Base-by-base conservation (phyloP, 345 rosid species). In the Ceriops decandra region DNA sequence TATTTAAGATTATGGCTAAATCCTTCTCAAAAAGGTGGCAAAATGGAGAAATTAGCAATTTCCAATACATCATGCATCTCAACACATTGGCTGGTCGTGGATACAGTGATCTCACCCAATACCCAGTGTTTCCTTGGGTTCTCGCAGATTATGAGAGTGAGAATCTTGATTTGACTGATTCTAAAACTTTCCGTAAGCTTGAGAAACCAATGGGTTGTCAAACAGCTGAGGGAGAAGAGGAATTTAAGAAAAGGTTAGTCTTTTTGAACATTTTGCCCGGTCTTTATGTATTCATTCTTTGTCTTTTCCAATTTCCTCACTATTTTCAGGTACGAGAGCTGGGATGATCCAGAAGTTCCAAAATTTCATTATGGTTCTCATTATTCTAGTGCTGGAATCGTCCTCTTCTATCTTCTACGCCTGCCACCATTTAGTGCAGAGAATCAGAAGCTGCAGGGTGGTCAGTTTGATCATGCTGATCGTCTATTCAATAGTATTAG, bases 171-270 rank as follows among this genome's bases (percentile, higher is more conserved):
- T 80, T 92, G 10, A 88, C 89, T 65, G 81, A 92, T 86, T 91
- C 96, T 64, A 88, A 81, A 69, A 83, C 98, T 71, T 95, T 88
- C 73, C 93, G 99, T 52, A 88, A 85, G 73, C 95, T 95, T 72
- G 91, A 92, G 73, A 95, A 92, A 75, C 98, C 99, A 76, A 90
- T 95, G 99, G 99, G 99, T 71, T 95, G 99, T 83, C 99, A 95
- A 81, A 95, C 97, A 68, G 84, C 75, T 17, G 98, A 90, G 68
- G 99, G 99, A 62, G 97, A 90, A 85, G 96, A 92, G 11, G 99
- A 95, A 83, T 95, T 95, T 80, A 84, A 81, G 85, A 92, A 92
- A 92, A 88, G 99, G 99, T 92, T 62, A 76, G 83, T 72, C 53
- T 28, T 17, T 30, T 1, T 47, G 49, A 42, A 42, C 24, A 21